These are phyloP conservation scores for Schrenkiella parvula DNA, from an alignment of 345 rosid genomes.

Conservation along the genomic window DNA sequence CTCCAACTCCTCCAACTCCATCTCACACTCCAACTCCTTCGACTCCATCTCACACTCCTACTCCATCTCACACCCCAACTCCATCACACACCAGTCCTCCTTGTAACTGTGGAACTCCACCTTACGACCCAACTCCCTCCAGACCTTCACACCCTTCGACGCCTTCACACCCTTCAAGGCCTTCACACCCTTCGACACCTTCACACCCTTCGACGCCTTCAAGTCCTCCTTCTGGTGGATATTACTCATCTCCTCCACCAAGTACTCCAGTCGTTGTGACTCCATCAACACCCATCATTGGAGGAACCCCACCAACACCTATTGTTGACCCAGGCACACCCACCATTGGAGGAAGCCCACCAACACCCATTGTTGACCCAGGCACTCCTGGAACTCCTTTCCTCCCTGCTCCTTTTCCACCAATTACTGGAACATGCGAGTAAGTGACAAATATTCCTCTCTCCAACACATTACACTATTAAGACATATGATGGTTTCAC, in stretches of 20 bases:
- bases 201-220: conserved; percentile 48
- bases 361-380: conserved; percentile 40
- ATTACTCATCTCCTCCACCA: conserved; percentile 50
- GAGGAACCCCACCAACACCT: conserved; percentile 48
- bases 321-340: conserved; percentile 60
- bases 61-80: conserved; percentile 39
- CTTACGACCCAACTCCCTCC: conserved; percentile 32
- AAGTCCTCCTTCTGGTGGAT: conserved; percentile 56
- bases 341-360: conserved; percentile 39
- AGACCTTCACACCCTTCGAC: conserved; percentile 42
- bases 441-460: conserved; percentile 34
- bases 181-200: conserved; percentile 40
- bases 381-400: conserved; percentile 51
- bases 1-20: not conserved
- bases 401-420: conserved; percentile 62
- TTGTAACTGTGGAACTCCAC: conserved; percentile 31
- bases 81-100: conserved; percentile 21
- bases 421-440: conserved; percentile 79
- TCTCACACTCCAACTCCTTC: conserved; percentile 23
- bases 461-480: not conserved
- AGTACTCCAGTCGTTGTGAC: conserved; percentile 41
- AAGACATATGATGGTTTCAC: not conserved
- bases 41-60: conserved; percentile 33
- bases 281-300: conserved; percentile 43
- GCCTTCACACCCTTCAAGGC: conserved; percentile 36